Base-by-base conservation (phyloP, 2,329 filamentous ascomycete species). In the Aspergillus calidoustus region DNA sequence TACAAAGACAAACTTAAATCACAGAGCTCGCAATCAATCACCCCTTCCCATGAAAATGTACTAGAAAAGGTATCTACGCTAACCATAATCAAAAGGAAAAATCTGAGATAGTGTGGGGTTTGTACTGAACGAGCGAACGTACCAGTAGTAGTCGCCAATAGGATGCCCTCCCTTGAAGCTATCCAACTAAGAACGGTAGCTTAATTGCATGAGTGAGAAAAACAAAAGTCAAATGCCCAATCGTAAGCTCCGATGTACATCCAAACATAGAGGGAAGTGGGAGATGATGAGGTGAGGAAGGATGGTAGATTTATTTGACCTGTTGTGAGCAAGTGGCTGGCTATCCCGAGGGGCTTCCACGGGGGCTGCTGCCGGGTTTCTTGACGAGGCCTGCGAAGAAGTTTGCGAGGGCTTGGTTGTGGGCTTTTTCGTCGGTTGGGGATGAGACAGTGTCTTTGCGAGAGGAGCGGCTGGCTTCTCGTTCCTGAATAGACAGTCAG, bases 381-480 rank as follows among this genome's bases (percentile, higher is more conserved):
- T 85, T 86, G 73, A 87, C 83, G 50, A 88, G 75, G 11, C 82
- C 82, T 13, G 82, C 83, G 69, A 89, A 88, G 73, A 88, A 88
- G 60, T 81, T 84, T 54, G 84, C 84, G 61, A 89, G 73, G 34
- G 83, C 82, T 73, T 88, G 85, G 54, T 86, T 84, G 64, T 87
- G 83, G n/a, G 79, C 78, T 72, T 85, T 85, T 19, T 79, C 80
- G 51, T 79, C 77, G 4, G 79, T 74, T 3, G 75, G 68, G 13
- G 70, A 71, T 17, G 72, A 66, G 7, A 70, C 55, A 2, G 66
- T 66, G 53, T 79, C 77, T 57, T 75, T 79, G 60, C 70, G 73
- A 54, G 76, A 69, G 30, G 72, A 69, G 58, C 79, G 75, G 46
- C 65, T 78, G 46, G 79, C 77, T 70, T 81, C 79, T 64, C 79